Evolutionary conservation across 164 flowering plant genomes (phyloP).

Genomic region (Vitis rotundifolia): DNA sequence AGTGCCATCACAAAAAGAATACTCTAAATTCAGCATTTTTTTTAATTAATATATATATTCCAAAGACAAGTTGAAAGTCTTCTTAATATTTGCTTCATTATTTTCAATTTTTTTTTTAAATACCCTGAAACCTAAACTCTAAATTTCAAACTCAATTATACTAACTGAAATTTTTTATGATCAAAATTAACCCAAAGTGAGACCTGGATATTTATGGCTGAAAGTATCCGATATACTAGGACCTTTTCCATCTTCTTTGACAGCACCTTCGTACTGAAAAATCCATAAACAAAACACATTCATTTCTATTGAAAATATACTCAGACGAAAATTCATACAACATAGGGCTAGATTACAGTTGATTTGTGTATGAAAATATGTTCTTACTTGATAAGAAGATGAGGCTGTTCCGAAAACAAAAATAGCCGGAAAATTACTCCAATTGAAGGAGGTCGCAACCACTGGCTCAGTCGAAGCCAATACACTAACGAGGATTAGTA

Average conservation of each 20-base stretch:
- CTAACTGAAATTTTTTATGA: too few relatives aligned
- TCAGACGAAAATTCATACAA: background rate
- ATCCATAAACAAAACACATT: background rate
- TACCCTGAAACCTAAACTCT: too few relatives aligned
- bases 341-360: background rate
- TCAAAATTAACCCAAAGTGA: background rate
- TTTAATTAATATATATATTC: too few relatives aligned
- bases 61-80: too few relatives aligned
- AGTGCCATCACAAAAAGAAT: too few relatives aligned
- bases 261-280: conserved; percentile 29
- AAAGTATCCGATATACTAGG: conserved; percentile 13
- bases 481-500: too few relatives aligned
- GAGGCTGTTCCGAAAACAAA: conserved; percentile 33
- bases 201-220: conserved; percentile 2
- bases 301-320: too few relatives aligned
- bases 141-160: too few relatives aligned
- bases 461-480: too few relatives aligned
- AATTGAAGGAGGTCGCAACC: conserved; percentile 8
- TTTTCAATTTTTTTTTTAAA: too few relatives aligned
- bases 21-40: too few relatives aligned
- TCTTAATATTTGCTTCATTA: too few relatives aligned
- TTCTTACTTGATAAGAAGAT: conserved; percentile 27
- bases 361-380: background rate
- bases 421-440: conserved; percentile 23
- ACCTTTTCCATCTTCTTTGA: conserved; percentile 3